phyloP scores from a whole-genome alignment of 140 eudicot genomes.

The Cichorium intybus region DNA sequence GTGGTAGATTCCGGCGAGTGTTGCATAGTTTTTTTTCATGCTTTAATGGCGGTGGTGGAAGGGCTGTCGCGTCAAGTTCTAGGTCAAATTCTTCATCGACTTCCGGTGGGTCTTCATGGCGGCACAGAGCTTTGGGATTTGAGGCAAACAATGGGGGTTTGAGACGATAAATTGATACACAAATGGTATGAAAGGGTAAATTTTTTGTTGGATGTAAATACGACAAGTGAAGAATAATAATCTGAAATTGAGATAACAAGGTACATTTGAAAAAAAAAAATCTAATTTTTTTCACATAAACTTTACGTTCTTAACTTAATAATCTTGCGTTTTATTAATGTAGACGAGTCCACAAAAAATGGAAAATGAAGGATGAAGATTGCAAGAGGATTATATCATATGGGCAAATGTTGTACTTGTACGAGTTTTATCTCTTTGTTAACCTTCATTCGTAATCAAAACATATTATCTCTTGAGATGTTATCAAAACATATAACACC shows the following conservation, averaged over 20 bases:
- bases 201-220: slow-evolving; percentile 17
- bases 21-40: slow-evolving; percentile 38
- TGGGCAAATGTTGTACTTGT: background rate
- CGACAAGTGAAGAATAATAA: background rate
- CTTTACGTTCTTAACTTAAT: no score
- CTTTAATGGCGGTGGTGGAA: slow-evolving; percentile 36
- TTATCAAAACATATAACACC: no score
- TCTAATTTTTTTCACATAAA: no score
- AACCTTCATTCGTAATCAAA: no score
- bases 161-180: slow-evolving; percentile 40
- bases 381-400: slow-evolving; percentile 21
- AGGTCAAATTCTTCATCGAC: slow-evolving; percentile 24
- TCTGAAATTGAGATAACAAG: slow-evolving; percentile 10
- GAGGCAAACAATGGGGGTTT: slow-evolving; percentile 28
- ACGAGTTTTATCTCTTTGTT: background rate
- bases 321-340: background rate
- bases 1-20: slow-evolving; percentile 37
- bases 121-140: slow-evolving; percentile 38
- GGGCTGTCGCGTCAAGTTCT: slow-evolving; percentile 21
- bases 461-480: no score
- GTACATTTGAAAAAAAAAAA: no score
- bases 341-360: background rate
- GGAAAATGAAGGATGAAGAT: slow-evolving; percentile 8
- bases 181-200: background rate
- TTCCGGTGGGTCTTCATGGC: slow-evolving; percentile 26